These are phyloP conservation scores for Micractinium conductrix DNA, from an alignment of 139 green algal genomes.

Conservation along the genomic window DNA sequence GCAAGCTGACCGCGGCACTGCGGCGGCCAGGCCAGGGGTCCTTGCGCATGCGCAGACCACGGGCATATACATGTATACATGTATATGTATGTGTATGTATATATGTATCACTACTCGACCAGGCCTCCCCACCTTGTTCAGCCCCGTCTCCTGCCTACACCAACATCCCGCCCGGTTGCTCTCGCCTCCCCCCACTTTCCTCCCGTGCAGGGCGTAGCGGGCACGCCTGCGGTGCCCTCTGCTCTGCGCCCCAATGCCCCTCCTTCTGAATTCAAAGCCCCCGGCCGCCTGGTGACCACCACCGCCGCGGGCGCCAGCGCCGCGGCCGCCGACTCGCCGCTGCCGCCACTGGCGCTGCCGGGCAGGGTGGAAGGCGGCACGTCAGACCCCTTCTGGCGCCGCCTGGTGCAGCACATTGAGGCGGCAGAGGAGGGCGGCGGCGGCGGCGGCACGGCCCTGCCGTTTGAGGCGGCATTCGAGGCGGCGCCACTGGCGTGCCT, in stretches of 20 bases:
- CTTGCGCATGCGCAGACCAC: too few relatives aligned
- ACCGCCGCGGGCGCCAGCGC: constrained; percentile 22
- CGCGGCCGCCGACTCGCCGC: neutral
- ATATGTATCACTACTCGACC: too few relatives aligned
- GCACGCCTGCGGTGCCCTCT: constrained; percentile 17
- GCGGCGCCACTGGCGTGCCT: neutral
- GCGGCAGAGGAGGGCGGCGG: neutral
- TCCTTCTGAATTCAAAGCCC: constrained; percentile 7
- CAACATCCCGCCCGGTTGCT: too few relatives aligned
- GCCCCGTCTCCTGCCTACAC: too few relatives aligned
- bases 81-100: too few relatives aligned
- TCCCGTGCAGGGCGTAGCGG: neutral
- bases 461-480: constrained; percentile 32
- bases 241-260: constrained; percentile 14
- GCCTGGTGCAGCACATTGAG: constrained; percentile 38
- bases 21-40: too few relatives aligned
- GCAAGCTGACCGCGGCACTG: too few relatives aligned
- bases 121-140: too few relatives aligned
- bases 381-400: constrained; percentile 42
- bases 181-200: too few relatives aligned
- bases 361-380: constrained; percentile 28
- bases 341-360: constrained; percentile 17
- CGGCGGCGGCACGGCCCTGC: neutral
- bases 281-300: constrained; percentile 17
- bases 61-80: too few relatives aligned